Evolutionary conservation across 1,284 basidiomycete genomes (phyloP).

Genomic region (Fomitopsis pinicola): DNA sequence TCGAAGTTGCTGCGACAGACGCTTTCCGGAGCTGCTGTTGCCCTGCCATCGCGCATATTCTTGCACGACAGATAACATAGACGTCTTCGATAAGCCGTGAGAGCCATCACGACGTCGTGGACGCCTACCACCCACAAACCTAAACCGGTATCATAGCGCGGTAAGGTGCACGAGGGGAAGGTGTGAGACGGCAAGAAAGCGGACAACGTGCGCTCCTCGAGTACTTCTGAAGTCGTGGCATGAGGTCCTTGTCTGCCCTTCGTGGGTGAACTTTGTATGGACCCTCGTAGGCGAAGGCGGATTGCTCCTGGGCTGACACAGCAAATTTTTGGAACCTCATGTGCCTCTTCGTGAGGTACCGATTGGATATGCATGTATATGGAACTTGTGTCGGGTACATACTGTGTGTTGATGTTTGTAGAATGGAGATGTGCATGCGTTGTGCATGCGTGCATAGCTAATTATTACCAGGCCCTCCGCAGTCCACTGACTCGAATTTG

Average conservation of each 20-base stretch:
- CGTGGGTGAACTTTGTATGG: not conserved
- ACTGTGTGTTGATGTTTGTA: not conserved
- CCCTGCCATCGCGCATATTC: too few species aligned
- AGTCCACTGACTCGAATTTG: too few species aligned
- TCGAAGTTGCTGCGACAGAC: too few species aligned
- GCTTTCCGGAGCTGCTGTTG: too few species aligned
- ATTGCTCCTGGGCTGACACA: not conserved
- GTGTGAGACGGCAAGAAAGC: not conserved
- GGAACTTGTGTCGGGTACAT: not conserved
- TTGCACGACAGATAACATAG: too few species aligned
- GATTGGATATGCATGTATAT: not conserved
- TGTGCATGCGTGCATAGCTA: not conserved
- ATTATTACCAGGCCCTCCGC: too few species aligned
- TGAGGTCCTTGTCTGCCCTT: not conserved
- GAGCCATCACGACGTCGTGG: not conserved
- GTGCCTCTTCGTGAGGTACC: not conserved
- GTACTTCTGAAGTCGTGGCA: not conserved
- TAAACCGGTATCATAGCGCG: not conserved
- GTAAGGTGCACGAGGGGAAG: not conserved
- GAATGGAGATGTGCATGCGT: slow-evolving; percentile 5
- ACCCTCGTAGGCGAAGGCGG: not conserved
- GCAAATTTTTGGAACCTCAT: not conserved
- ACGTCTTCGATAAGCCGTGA: not conserved
- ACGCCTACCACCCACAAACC: too few species aligned
- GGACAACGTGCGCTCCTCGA: not conserved